These are phyloP conservation scores for Hyphodiscus sp. DNA, from an alignment of 2,329 filamentous ascomycete genomes.

Conservation along the genomic window DNA sequence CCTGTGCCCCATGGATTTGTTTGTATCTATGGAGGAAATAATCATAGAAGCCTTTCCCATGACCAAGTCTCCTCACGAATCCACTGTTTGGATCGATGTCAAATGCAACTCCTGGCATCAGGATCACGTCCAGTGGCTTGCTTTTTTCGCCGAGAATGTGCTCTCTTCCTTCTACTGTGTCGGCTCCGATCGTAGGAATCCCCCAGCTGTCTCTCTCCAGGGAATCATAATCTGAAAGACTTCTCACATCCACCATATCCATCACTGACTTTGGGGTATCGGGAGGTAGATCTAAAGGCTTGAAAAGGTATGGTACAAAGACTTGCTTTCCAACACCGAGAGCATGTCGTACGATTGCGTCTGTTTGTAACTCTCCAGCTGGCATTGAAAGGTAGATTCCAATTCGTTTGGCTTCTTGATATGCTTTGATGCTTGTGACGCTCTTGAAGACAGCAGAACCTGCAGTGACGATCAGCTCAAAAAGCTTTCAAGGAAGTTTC, in stretches of 20 bases:
- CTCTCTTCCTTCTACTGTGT: constrained; percentile 57
- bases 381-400: constrained; percentile 95
- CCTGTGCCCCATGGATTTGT: constrained; percentile 34
- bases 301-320: constrained; percentile 85
- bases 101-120: constrained; percentile 92
- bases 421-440: constrained; percentile 64
- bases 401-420: constrained; percentile 66
- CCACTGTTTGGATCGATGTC: constrained; percentile 51
- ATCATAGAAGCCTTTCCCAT: constrained; percentile 97
- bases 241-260: constrained; percentile 85
- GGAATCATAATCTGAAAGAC: constrained; percentile 69
- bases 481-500: not conserved
- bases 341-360: constrained; percentile 74
- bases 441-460: constrained; percentile 58
- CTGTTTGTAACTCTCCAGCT: constrained; percentile 76
- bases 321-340: constrained; percentile 73
- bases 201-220: constrained; percentile 81
- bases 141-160: constrained; percentile 56
- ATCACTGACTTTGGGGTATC: constrained; percentile 62
- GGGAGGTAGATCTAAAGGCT: constrained; percentile 33
- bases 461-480: constrained; percentile 31
- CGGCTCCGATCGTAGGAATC: constrained; percentile 74
- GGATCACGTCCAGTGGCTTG: constrained; percentile 69
- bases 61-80: constrained; percentile 70
- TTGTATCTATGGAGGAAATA: constrained; percentile 75